A percentile compares a stretch with the other conserved stretches of the same genome.
Conservation (phyloP, 169 alveolate genomes). For the Cyclospora cayetanensis region DNA sequence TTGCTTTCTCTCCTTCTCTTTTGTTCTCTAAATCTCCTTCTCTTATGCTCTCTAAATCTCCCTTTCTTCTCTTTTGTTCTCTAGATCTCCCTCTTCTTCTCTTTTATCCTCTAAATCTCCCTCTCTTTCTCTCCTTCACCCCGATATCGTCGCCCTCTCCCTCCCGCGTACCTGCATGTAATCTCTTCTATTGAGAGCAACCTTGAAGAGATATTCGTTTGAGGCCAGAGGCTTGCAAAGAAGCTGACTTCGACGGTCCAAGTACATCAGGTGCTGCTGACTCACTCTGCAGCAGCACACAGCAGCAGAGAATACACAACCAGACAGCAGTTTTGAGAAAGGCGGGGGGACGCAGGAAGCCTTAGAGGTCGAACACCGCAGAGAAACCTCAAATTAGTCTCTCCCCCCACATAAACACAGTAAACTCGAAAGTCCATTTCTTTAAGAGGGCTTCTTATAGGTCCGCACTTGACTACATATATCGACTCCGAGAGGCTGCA, state of each 20-base stretch:
- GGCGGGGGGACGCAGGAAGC: no score
- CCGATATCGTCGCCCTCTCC: no score
- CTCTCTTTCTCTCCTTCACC: no score
- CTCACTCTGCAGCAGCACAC: constrained; percentile 30
- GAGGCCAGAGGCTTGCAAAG: constrained; percentile 75
- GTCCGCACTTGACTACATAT: constrained; percentile 70
- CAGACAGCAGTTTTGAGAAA: no score
- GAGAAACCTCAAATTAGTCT: not conserved
- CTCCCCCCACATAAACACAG: not conserved
- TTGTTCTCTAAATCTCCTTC: no score
- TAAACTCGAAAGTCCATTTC: not conserved
- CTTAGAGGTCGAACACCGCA: no score
- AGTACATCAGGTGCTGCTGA: constrained; percentile 57
- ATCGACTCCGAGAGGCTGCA: constrained; percentile 76
- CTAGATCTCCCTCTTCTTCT: no score
- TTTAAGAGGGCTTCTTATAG: not conserved
- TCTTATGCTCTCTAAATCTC: no score
- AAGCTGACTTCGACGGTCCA: constrained; percentile 70
- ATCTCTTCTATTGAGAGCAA: constrained; percentile 80
- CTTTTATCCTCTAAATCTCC: no score
- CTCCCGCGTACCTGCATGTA: constrained; percentile 81
- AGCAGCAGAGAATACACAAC: not conserved
- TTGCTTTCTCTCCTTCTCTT: no score
- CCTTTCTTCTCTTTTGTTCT: no score
- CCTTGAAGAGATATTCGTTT: constrained; percentile 85